Conservation (phyloP, 768 basidiomycete species). For the Ephemerocybe angulata region DNA sequence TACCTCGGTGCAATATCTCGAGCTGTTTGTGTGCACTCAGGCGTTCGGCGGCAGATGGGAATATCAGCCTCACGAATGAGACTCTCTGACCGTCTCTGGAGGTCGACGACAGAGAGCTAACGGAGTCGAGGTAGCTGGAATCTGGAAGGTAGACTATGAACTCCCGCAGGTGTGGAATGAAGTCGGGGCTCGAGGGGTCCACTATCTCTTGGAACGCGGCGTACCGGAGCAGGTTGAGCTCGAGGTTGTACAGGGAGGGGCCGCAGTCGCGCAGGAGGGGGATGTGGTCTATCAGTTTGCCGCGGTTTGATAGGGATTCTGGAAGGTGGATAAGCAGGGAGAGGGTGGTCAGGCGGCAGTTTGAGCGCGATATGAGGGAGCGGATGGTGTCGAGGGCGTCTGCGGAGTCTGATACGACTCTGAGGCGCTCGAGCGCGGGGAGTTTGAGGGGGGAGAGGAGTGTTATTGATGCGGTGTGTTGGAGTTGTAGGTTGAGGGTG, state of each 20-base stretch:
- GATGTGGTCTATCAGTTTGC: not conserved
- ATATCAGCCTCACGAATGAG: not conserved
- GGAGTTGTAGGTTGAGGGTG: not conserved
- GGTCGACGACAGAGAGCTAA: not conserved
- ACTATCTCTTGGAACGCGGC: not conserved
- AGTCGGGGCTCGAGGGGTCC: not conserved
- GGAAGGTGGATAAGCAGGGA: not conserved
- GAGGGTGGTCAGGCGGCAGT: not conserved
- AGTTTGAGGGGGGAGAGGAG: not conserved
- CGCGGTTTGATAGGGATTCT: not conserved
- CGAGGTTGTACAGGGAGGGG: not conserved
- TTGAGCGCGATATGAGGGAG: not conserved
- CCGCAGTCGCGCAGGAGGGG: not conserved
- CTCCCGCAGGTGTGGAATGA: not conserved
- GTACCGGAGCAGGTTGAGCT: not conserved
- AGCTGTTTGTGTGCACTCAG: not conserved
- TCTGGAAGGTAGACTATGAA: not conserved
- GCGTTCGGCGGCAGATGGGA: not conserved
- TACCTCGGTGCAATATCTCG: not conserved
- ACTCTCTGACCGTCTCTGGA: not conserved
- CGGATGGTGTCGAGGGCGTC: not conserved
- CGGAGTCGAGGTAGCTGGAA: not conserved
- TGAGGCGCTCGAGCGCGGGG: not conserved
- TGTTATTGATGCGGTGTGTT: too few relatives aligned
- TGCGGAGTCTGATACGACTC: not conserved